Base-by-base conservation (phyloP, 257 asterid species). In the Nicotiana tabacum region DNA sequence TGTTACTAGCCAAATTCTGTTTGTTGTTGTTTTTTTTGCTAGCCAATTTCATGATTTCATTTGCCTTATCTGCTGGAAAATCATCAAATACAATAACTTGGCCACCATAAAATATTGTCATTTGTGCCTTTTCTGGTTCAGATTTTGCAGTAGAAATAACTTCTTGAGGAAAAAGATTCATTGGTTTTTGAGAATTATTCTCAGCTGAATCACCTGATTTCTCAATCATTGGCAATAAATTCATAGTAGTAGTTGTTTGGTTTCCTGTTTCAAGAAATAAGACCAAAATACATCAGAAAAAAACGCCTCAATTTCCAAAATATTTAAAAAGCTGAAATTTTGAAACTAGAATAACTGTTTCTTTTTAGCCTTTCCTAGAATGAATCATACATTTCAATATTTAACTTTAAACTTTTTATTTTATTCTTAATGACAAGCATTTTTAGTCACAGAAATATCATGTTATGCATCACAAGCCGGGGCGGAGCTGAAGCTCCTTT, bases 161-260 rank as follows among this genome's bases (percentile, higher is more conserved):
- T 81, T 66, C 67, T 65, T 17, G 77, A 48, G 67, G 78, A 21
- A 62, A 46, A 70, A 81, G 78, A 81, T 66, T 57, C 80, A 74
- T 48, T 18, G 80, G 64, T 15, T 74, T 74, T 48, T 13, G 80
- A 27, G 4, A 11, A 27, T 13, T 74, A 27, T 33, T 74, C 4
- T 74, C 64, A 10, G 29, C 83, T 17, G 88, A 48, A 70, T 35
- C 66, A 58, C 81, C 46, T 11, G 88, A 83, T 82, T 89, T 91
- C 69, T 88, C 94, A 67, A 86, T 81, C 85, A 39, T 86, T 69
- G 97, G 90, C 12, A 92, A 58, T 77, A 92, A 83, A 89, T 92
- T 77, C 86, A 57, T 84, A 1, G 86, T 78, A n/a, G 51, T 65
- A 4, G 84, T 55, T 13, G 48, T 43, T 43, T 43, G 51, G 51